These are phyloP conservation scores for Parietaria judaica DNA, from an alignment of 306 rosid genomes.

Conservation along the genomic window DNA sequence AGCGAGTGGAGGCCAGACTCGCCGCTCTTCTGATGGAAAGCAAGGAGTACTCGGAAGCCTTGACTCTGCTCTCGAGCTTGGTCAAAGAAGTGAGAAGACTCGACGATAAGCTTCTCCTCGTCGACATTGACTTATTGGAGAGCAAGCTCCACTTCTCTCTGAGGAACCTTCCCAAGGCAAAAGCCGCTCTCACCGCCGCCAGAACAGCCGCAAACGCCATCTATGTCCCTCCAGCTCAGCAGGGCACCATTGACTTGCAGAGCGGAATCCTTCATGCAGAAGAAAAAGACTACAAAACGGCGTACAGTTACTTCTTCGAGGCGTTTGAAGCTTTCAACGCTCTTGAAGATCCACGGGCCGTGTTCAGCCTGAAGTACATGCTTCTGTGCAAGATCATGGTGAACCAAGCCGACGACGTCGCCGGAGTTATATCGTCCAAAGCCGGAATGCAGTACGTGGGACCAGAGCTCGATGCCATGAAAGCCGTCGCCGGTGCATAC, in stretches of 20 bases:
- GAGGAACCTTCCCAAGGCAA: constrained; percentile 94
- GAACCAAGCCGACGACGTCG: constrained; percentile 85
- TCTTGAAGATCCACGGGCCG: constrained; percentile 86
- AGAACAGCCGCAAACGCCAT: constrained; percentile 95
- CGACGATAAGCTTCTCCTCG: constrained; percentile 94
- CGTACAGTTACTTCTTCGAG: constrained; percentile 82
- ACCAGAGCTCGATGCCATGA: constrained; percentile 94
- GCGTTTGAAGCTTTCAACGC: constrained; percentile 94
- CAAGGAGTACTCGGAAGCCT: constrained; percentile 84
- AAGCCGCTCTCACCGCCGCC: constrained; percentile 93
- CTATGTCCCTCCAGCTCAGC: constrained; percentile 97
- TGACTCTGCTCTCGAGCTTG: constrained; percentile 66
- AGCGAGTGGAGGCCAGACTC: constrained; percentile 91
- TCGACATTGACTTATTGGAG: constrained; percentile 90
- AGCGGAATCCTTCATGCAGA: constrained; percentile 96
- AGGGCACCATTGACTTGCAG: constrained; percentile 88
- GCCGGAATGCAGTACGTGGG: constrained; percentile 84
- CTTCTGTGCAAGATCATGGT: constrained; percentile 86
- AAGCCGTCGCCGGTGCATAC: constrained; percentile 92
- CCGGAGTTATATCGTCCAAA: constrained; percentile 79
- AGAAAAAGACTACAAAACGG: constrained; percentile 91
- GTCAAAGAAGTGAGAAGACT: constrained; percentile 94
- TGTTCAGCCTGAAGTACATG: constrained; percentile 91
- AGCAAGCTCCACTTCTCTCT: constrained; percentile 85
- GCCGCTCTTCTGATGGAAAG: constrained; percentile 88